Conservation (phyloP, 2,329 filamentous ascomycete genomes). For the Neoscytalidium dimidiatum region DNA sequence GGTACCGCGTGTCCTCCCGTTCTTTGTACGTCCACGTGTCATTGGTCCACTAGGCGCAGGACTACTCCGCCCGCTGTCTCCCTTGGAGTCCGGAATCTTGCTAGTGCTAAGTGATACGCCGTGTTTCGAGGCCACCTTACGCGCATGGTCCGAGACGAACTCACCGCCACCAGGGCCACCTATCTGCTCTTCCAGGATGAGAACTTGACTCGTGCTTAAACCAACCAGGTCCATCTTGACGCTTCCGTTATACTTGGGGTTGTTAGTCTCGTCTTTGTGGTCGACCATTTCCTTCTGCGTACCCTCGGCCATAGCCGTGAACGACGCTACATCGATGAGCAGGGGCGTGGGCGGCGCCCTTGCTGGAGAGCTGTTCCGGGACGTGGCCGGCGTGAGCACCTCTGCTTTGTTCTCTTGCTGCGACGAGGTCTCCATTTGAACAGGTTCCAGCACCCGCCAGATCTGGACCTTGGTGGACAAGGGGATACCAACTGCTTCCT, state of each 20-base stretch:
- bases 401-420: constrained; percentile 27
- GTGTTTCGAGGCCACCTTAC: constrained; percentile 45
- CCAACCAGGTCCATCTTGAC: constrained; percentile 66
- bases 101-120: constrained; percentile 49
- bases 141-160: constrained; percentile 54
- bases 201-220: constrained; percentile 69
- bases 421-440: constrained; percentile 38
- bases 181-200: constrained; percentile 82
- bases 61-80: constrained; percentile 64
- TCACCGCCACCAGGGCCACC: constrained; percentile 56
- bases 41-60: constrained; percentile 64
- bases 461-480: constrained; percentile 73
- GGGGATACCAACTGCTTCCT: constrained; percentile 68
- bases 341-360: constrained; percentile 52
- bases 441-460: constrained; percentile 64
- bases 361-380: constrained; percentile 45
- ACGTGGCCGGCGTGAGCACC: constrained; percentile 47
- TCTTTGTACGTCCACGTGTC: constrained; percentile 71
- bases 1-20: constrained; percentile 71
- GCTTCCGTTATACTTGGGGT: constrained; percentile 76
- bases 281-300: constrained; percentile 66
- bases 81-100: constrained; percentile 30
- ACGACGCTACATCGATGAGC: constrained; percentile 63
- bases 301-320: constrained; percentile 63
- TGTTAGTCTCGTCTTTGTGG: constrained; percentile 68